Evolutionary conservation across 1,284 basidiomycete species (phyloP).

Genomic region (Ustilago sp.): DNA sequence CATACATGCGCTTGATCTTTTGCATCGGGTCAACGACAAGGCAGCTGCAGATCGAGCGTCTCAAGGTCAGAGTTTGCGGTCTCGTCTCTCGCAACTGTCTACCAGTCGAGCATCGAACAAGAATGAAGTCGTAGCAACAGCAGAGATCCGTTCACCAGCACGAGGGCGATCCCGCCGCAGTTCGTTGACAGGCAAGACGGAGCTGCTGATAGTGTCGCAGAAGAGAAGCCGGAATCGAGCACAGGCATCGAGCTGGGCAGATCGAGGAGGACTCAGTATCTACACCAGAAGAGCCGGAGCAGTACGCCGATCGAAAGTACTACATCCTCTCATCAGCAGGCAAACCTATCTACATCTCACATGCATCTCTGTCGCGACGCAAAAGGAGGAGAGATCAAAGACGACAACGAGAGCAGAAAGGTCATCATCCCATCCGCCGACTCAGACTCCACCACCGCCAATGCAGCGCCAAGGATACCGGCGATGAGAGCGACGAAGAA

Average conservation of each 20-base stretch:
- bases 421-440: neutral
- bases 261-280: neutral
- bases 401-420: slow-evolving; percentile 4
- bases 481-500: slow-evolving; percentile 61
- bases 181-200: slow-evolving; percentile 13
- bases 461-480: slow-evolving; percentile 54
- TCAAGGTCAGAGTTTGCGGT: slow-evolving; percentile 19
- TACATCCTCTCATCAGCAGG: slow-evolving; percentile 60
- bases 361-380: slow-evolving; percentile 36
- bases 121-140: slow-evolving; percentile 30
- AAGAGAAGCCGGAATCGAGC: neutral
- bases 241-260: neutral
- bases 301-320: slow-evolving; percentile 51
- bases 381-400: slow-evolving; percentile 15
- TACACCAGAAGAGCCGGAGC: slow-evolving; percentile 1
- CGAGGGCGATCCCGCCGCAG: slow-evolving; percentile 6
- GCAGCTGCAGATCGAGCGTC: slow-evolving; percentile 38
- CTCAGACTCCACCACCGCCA: neutral
- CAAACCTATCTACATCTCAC: slow-evolving; percentile 61
- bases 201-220: neutral
- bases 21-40: slow-evolving; percentile 41
- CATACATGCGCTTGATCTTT: slow-evolving; percentile 44
- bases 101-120: slow-evolving; percentile 27
- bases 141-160: slow-evolving; percentile 6
- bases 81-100: slow-evolving; percentile 33